Evolutionary conservation across 495 filamentous ascomycete genomes (phyloP), one percentile per base, ranked within the genome.

Genomic region (Achaetomiella virescens): DNA sequence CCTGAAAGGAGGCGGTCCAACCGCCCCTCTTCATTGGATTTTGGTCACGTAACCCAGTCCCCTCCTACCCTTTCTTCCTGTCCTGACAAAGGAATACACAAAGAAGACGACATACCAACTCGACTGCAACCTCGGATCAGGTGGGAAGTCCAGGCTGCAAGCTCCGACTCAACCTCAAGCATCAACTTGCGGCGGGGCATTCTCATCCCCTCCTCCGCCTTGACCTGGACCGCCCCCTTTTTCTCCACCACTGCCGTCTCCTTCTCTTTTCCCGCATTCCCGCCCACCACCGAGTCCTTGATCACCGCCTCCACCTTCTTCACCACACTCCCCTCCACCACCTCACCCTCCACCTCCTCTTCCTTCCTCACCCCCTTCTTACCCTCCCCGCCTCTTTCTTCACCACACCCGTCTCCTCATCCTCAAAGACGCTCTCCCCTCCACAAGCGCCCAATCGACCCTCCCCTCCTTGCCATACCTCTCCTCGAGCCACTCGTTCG

Each of bases 401-500:
- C 48, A 54, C 48, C 18, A 18, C 58, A 33, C 56, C 38, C 18
- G 27, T 49, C 10, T 17, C 49, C 37, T 54, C 51, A 42, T 64
- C 56, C 44, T 49, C 52, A 33, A 63, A 58, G 1, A 68, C 43
- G 17, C 59, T 64, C 44, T 24, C 36, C 41, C 65, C 46, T 64
- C 62, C 11, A 48, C 43, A 12, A 98, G 68, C 70, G 84, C 81
- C 93, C 93, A 98, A 68, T 97, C 84, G 65, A 98, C 91, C 61
- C 79, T 77, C n/a, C 79, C 83, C 6, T 83, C 85, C 31, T 77
- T 75, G 1, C 95, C 93, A 71, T 97, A 96, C 49, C 84, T 72
- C 57, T 74, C 61, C 50, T 76, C 75, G 31, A 98, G 74, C 92
- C 93, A 98, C 62, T 90, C 87, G 65, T 98, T 97, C 52, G 89